A percentile compares a stretch with the other conserved stretches of the same genome.
Evolutionary conservation across 768 basidiomycete species (phyloP).

Genomic region (Mycena galericulata): DNA sequence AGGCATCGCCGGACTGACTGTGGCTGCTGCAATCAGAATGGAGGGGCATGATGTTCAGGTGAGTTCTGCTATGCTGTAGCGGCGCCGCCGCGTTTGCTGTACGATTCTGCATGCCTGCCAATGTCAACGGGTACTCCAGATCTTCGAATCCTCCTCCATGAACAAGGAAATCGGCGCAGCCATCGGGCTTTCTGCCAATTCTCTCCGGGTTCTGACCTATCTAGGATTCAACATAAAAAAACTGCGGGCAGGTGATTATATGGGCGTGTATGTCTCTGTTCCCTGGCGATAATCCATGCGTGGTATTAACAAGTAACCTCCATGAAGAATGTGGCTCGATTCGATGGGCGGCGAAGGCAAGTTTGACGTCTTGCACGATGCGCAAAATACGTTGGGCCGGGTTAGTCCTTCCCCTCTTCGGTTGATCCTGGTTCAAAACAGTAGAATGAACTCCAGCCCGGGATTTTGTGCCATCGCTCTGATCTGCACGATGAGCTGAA

Average conservation of each 20-base stretch:
- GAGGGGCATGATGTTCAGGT: conserved; percentile 2
- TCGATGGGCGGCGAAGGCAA: background rate
- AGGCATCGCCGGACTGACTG: background rate
- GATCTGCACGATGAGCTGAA: conserved; percentile 8
- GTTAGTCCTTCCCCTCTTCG: background rate
- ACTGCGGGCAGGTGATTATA: background rate
- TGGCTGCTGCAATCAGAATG: background rate
- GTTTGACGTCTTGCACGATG: background rate
- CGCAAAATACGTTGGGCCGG: background rate
- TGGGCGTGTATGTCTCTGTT: background rate
- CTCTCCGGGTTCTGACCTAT: background rate
- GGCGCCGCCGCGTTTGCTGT: too few species aligned
- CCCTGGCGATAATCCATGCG: background rate
- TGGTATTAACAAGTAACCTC: too few species aligned
- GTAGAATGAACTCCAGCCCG: background rate
- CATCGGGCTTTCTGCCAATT: background rate
- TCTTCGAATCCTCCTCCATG: background rate
- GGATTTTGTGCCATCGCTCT: background rate
- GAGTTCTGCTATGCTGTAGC: background rate
- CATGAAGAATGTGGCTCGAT: background rate
- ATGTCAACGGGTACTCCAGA: background rate
- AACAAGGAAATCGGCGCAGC: conserved; percentile 11
- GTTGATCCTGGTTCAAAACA: background rate
- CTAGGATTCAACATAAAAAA: background rate
- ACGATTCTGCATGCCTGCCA: background rate